Evolutionary conservation across 73 alveolate genomes (phyloP), one percentile per base, ranked within the genome.

Genomic region (Paramecium primaurelia): DNA sequence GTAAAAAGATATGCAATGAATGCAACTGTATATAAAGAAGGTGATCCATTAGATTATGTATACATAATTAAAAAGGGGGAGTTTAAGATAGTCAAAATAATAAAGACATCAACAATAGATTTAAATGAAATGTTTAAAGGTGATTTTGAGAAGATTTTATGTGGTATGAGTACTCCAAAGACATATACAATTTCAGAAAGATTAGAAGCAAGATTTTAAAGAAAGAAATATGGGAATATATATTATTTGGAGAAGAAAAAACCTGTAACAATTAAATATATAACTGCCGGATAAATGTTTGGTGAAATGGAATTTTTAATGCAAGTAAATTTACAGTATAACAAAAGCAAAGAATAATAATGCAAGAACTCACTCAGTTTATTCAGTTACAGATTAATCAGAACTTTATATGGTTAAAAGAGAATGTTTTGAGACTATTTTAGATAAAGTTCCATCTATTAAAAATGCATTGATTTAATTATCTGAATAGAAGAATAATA

Each of bases 51-150:
- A 36, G 89, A 37, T 32, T 47, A 54, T 18, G 93, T 93, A 12
- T 91, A 71, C 40, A 93, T 93, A 11, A 93, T 93, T 6, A 93
- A 93, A 60, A 91, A 86, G 16, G 96, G 96, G 32, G 96, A 93
- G 84, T 93, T 86, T 69, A 86, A 93, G 60, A 49, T 92, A 32
- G 71, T 77, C 38, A 92, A 91, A 71, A 92, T 47, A 20, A 45
- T 80, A 80, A 80, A 80, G 73, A 80, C 91, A 20, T 80, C 91
- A n/a, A 80, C 91, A 1, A 80, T 80, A 38, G 91, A 80, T 47
- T 44, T 80, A 16, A 80, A 80, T 80, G 91, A 80, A 14, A 49
- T 49, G 75, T 80, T 80, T n/a, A 80, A 80, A 12, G 91, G 91
- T 8, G 91, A 80, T 47, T 80, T 80, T 47, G 91, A 80, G 51